Conservation (phyloP, 768 basidiomycete genomes). For the Pholiota molesta region DNA sequence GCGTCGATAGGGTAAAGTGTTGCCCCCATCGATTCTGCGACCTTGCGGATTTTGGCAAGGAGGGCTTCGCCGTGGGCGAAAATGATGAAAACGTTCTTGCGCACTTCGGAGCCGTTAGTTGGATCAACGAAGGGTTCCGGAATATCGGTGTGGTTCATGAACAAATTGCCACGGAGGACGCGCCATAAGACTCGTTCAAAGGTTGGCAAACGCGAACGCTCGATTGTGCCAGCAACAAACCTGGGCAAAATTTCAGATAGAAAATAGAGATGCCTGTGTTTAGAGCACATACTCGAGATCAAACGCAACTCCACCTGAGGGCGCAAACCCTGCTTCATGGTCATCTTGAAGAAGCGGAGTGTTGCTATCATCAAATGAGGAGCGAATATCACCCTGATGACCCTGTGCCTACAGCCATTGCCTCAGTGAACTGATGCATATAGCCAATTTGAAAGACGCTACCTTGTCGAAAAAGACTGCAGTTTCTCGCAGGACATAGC, state of each 20-base stretch:
- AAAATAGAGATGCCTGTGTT: background rate
- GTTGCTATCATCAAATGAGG: slow-evolving; percentile 89
- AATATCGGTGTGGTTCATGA: slow-evolving; percentile 99
- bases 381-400: slow-evolving; percentile 78
- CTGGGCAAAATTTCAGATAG: slow-evolving; percentile 37
- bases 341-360: slow-evolving; percentile 93
- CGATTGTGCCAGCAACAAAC: slow-evolving; percentile 96
- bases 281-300: slow-evolving; percentile 78
- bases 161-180: slow-evolving; percentile 94
- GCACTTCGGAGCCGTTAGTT: slow-evolving; percentile 76
- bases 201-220: slow-evolving; percentile 86
- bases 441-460: slow-evolving; percentile 18
- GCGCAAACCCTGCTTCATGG: slow-evolving; percentile 63
- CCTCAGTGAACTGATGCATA: background rate
- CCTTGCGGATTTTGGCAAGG: slow-evolving; percentile 95
- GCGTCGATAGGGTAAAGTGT: slow-evolving; percentile 96
- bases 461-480: slow-evolving; percentile 95
- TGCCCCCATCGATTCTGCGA: slow-evolving; percentile 98
- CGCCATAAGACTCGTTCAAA: slow-evolving; percentile 99
- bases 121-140: slow-evolving; percentile 91
- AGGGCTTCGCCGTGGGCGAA: slow-evolving; percentile 95
- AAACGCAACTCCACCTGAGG: slow-evolving; percentile 55
- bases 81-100: slow-evolving; percentile 99
- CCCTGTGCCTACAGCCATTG: slow-evolving; percentile 66
- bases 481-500: slow-evolving; percentile 93